Conservation (phyloP, 163 green algal genomes). For the Chloroidium sp. region DNA sequence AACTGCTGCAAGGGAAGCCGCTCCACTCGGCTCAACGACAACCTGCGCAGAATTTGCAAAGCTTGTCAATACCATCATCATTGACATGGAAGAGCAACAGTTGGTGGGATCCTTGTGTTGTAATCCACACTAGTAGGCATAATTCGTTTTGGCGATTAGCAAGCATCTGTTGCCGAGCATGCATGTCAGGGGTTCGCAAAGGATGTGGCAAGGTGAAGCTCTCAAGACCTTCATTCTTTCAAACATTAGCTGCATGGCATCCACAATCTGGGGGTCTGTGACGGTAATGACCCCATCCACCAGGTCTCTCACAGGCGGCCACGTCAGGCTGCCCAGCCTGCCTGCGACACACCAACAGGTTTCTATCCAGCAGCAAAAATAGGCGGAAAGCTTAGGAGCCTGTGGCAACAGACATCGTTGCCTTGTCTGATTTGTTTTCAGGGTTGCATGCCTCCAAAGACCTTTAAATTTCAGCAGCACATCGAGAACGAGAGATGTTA, state of each 20-base stretch:
- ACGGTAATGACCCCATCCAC: constrained; percentile 66
- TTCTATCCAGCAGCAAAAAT: too few species aligned
- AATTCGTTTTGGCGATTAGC: not conserved
- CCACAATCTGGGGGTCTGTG: constrained; percentile 58
- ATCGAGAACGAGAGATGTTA: too few species aligned
- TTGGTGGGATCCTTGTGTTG: not conserved
- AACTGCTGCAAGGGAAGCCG: constrained; percentile 66
- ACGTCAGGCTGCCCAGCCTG: constrained; percentile 63
- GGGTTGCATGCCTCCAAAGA: too few species aligned
- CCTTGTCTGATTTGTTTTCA: too few species aligned
- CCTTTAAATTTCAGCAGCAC: too few species aligned
- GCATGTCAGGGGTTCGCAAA: too few species aligned
- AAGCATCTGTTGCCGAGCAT: too few species aligned
- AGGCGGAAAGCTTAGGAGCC: too few species aligned
- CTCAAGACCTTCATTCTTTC: constrained; percentile 49
- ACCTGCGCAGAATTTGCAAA: constrained; percentile 39
- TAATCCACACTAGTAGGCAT: not conserved
- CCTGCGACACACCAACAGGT: too few species aligned
- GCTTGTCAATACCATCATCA: not conserved
- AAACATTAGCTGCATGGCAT: constrained; percentile 64
- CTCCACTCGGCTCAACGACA: constrained; percentile 79
- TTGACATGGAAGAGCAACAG: not conserved
- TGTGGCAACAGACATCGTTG: too few species aligned
- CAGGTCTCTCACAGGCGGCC: constrained; percentile 55
- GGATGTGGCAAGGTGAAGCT: not conserved